Percentiles rank a stretch among this genome's conserved stretches.
phyloP scores from a whole-genome alignment of 176 grass and related monocot genomes.

The Lolium rigidum region DNA sequence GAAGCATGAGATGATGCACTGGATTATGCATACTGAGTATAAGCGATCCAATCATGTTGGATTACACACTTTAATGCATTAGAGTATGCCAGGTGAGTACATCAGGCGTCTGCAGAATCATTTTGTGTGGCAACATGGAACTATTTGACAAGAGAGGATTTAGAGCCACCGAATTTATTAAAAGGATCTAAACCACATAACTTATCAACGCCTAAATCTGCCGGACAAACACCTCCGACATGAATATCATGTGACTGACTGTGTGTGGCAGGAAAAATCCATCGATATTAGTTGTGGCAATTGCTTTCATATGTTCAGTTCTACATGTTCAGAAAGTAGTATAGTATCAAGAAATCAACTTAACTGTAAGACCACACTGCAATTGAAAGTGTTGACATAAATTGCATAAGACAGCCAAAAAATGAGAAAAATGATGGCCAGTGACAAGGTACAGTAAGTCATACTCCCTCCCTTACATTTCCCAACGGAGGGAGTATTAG shows the following conservation, averaged over 20 bases:
- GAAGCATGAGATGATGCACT: neutral
- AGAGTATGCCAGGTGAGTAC: neutral
- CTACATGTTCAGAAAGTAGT: slow-evolving; percentile 18
- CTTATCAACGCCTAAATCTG: slow-evolving; percentile 7
- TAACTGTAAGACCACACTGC: neutral
- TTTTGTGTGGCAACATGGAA: neutral
- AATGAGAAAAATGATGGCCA: neutral
- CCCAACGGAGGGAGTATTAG: neutral
- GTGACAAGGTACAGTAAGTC: neutral
- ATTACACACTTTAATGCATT: neutral
- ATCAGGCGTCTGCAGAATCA: neutral
- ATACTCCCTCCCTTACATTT: too few relatives aligned
- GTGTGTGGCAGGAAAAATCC: slow-evolving; percentile 1
- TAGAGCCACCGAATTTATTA: slow-evolving; percentile 21
- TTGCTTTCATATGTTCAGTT: slow-evolving; percentile 8
- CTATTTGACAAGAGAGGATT: neutral
- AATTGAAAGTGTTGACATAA: neutral
- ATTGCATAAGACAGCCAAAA: neutral
- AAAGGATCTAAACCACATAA: slow-evolving; percentile 26
- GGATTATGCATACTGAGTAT: neutral
- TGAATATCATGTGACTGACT: slow-evolving; percentile 11
- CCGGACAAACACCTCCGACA: neutral
- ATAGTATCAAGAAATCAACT: neutral
- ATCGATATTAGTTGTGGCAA: slow-evolving; percentile 25
- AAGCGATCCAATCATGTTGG: neutral